phyloP scores from a whole-genome alignment of 352 stramenopile genomes.

The Globisporangium canariense region DNA sequence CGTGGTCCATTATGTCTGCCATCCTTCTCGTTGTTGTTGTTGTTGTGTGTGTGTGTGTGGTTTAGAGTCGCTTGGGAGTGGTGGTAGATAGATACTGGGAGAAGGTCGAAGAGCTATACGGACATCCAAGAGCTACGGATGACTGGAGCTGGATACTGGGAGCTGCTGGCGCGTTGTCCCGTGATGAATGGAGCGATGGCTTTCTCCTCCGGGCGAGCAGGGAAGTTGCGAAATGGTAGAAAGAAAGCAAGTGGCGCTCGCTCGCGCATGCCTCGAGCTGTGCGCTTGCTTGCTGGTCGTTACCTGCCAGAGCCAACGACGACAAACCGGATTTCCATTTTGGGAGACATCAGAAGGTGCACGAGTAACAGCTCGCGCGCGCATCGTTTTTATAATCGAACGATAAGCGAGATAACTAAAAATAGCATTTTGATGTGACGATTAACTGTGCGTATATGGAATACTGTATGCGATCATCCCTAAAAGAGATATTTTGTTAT shows the following conservation, averaged over 20 bases:
- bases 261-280: neutral
- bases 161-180: neutral
- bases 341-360: neutral
- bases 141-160: neutral
- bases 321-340: too few relatives aligned
- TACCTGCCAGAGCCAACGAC: neutral
- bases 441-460: neutral
- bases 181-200: neutral
- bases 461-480: neutral
- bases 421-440: neutral
- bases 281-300: neutral
- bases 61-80: too few relatives aligned
- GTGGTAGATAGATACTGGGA: neutral
- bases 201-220: neutral
- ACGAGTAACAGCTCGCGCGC: neutral
- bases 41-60: neutral
- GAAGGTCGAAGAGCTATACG: too few relatives aligned
- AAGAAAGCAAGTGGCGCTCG: neutral
- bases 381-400: conserved; percentile 1
- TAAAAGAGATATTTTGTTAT: neutral
- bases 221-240: conserved; percentile 6
- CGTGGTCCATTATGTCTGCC: neutral
- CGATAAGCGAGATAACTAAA: neutral
- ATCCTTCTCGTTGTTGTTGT: neutral
- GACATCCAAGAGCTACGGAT: neutral